Percentiles rank a stretch among this genome's conserved stretches.
These are phyloP conservation scores for Cupressus sempervirens DNA, from an alignment of 75 land plant species.

Conservation along the genomic window DNA sequence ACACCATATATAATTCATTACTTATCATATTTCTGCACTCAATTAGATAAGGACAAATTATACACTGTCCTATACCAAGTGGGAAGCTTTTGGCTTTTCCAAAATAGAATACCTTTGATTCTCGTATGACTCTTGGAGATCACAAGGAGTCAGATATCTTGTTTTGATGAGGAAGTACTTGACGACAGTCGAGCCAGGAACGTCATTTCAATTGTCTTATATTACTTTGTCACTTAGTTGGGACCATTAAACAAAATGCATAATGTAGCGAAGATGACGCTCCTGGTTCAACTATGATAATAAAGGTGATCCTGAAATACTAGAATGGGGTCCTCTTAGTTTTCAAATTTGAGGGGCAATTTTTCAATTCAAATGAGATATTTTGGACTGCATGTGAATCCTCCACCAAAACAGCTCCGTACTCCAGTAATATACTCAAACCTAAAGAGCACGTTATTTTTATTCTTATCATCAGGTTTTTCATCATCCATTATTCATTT, in stretches of 20 bases:
- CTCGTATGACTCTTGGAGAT: background rate
- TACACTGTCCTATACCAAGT: background rate
- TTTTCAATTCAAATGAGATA: background rate
- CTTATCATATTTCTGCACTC: too few species aligned
- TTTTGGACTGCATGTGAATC: background rate
- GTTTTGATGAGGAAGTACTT: background rate
- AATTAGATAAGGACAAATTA: background rate
- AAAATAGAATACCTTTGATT: background rate
- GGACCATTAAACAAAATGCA: background rate
- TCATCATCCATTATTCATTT: background rate
- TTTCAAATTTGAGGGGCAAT: background rate
- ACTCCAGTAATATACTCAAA: background rate
- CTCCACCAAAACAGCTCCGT: background rate
- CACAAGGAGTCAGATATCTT: background rate
- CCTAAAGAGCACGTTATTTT: background rate
- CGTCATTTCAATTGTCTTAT: conserved; percentile 2
- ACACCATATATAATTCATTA: too few species aligned
- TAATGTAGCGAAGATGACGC: background rate
- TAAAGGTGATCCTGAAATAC: too few species aligned
- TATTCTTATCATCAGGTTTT: background rate
- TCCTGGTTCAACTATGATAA: too few species aligned
- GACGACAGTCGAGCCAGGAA: background rate
- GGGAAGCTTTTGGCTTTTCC: background rate
- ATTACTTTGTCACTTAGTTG: background rate
- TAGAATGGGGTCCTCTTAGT: background rate